Conservation (phyloP, 129 eudicot species). For the Gnaphalium uliginosum region DNA sequence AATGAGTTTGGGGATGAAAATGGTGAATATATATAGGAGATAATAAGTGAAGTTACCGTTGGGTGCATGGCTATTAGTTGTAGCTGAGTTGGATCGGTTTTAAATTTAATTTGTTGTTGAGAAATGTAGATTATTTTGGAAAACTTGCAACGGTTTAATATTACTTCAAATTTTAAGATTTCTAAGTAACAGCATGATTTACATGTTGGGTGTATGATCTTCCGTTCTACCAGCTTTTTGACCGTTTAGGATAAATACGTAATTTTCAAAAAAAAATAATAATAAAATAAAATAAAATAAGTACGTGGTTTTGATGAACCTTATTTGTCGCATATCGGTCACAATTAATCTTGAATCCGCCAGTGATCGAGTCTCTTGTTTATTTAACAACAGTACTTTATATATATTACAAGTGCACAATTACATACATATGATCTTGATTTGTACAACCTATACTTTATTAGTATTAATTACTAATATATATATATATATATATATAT, state of each 20-base stretch:
- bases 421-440: conserved; percentile 7
- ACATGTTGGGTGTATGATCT: no score
- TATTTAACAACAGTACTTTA: conserved; percentile 13
- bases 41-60: conserved; percentile 31
- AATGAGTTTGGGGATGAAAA: background rate
- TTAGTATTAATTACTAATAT: background rate
- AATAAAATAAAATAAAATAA: no score
- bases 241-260: no score
- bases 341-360: no score
- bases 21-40: conserved; percentile 26
- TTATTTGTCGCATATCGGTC: no score
- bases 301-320: no score
- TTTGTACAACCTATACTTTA: conserved; percentile 25
- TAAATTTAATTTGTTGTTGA: background rate
- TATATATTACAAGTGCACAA: conserved; percentile 12
- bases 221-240: no score
- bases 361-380: background rate
- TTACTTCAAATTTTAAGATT: background rate
- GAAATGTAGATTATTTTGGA: conserved; percentile 18
- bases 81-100: conserved; percentile 19
- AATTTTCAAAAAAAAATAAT: no score
- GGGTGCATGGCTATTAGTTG: conserved; percentile 23
- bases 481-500: no score
- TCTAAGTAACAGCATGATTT: background rate
- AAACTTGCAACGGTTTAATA: conserved; percentile 26